Evolutionary conservation across 2,329 filamentous ascomycete species (phyloP).

Genomic region (Penicillium sp.): DNA sequence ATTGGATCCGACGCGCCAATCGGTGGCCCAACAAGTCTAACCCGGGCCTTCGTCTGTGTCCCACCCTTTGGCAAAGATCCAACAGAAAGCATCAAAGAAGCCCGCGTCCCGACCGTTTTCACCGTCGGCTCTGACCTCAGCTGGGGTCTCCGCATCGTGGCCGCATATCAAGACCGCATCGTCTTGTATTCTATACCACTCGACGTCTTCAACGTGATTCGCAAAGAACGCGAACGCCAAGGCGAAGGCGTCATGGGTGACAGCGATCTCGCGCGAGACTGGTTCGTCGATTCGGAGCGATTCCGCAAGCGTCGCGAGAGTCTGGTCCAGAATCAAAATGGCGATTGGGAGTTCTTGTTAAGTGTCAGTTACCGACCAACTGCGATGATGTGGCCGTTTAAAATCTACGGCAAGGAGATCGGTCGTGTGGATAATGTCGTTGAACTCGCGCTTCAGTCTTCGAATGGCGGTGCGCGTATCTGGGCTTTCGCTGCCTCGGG

Average conservation of each 20-base stretch:
- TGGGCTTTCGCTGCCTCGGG: conserved; percentile 59
- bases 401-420: conserved; percentile 58
- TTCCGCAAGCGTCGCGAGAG: conserved; percentile 38
- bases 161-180: conserved; percentile 59
- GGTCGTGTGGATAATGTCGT: conserved; percentile 54
- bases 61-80: conserved; percentile 41
- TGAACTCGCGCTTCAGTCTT: conserved; percentile 57
- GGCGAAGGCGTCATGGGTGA: conserved; percentile 42
- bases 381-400: conserved; percentile 56
- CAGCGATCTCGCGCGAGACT: conserved; percentile 41
- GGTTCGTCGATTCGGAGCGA: conserved; percentile 39
- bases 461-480: conserved; percentile 53
- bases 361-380: conserved; percentile 45
- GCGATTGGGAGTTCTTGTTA: conserved; percentile 50
- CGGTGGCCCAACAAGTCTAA: conserved; percentile 62
- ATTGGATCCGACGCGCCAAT: conserved; percentile 67
- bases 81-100: conserved; percentile 22
- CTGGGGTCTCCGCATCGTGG: conserved; percentile 65
- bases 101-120: conserved; percentile 59
- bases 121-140: conserved; percentile 61
- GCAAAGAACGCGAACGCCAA: conserved; percentile 42
- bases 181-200: conserved; percentile 67
- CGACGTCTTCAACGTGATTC: conserved; percentile 58
- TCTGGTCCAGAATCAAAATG: conserved; percentile 43
- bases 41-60: conserved; percentile 64